Base-by-base conservation (phyloP, 805 yeast species). In the Myxozyma mucilagina region DNA sequence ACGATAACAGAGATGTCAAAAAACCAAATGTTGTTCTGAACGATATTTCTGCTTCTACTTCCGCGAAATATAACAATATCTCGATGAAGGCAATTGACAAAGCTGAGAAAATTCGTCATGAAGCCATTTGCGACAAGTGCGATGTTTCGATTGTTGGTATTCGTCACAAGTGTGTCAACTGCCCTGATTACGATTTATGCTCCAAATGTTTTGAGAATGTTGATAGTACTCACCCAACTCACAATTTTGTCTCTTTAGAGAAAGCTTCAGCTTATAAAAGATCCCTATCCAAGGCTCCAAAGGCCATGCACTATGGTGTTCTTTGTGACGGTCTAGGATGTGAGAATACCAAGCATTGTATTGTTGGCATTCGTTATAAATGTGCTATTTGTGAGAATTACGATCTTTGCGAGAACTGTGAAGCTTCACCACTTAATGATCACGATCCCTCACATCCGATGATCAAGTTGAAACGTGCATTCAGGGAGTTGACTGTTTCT, bases 181-280 rank as follows among this genome's bases (percentile, higher is more conserved):
- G 87, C 68, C 69, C 72, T 5, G 80, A 83, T 66, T 81, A 73
- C 70, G 85, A 82, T 69, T 71, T 80, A 57, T 82, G 86, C 70
- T 72, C 73, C 20, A 34, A 51, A 0, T 77, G 80, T 60, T 71
- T 70, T 57, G 58, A 35, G 29, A 35, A 45, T 3, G 59, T 32
- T n/a, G 45, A 36, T 29, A 20, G 34, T n/a, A 51, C 34, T 8
- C 72, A 70, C 51, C 61, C 65, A 0, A 57, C 55, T 18, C 72
- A 70, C 53, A 32, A 42, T 4, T 68, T 70, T 58, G 69, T 62
- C 32, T 18, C 45, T 14, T 24, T 70, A 31, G 41, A 38, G 32
- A 32, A 45, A 11, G 55, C 58, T 9, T 45, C 48, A 10, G 60
- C 61, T 18, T 50, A 57, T 31, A 16, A 53, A 14, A 45, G 53